These are phyloP conservation scores for Linum lewisii DNA, from an alignment of 345 rosid species.

Conservation along the genomic window DNA sequence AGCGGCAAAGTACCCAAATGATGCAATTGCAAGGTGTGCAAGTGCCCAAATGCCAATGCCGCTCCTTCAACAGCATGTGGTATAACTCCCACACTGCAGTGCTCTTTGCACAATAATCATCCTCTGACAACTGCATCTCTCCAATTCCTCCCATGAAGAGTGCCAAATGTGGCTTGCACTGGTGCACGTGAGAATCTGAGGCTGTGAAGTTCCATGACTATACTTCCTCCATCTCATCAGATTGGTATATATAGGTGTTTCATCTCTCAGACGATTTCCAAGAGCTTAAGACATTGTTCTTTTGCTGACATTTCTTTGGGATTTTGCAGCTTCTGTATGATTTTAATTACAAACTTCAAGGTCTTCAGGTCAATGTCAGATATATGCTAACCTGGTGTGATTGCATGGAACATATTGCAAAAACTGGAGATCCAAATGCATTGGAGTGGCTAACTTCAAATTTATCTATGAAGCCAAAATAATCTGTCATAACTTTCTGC, in stretches of 20 bases:
- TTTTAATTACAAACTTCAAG: slow-evolving; percentile 39
- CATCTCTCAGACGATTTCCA: slow-evolving; percentile 42
- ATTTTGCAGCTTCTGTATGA: slow-evolving; percentile 31
- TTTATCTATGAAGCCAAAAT: slow-evolving; percentile 38
- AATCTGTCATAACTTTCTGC: slow-evolving; percentile 49
- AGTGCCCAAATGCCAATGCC: slow-evolving; percentile 86
- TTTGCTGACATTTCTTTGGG: slow-evolving; percentile 22
- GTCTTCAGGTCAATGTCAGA: slow-evolving; percentile 54
- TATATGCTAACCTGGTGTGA: slow-evolving; percentile 37
- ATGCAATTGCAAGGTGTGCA: slow-evolving; percentile 53
- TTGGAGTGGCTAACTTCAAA: slow-evolving; percentile 30
- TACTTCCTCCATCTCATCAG: slow-evolving; percentile 52
- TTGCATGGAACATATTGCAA: slow-evolving; percentile 52
- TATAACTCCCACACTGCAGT: slow-evolving; percentile 65
- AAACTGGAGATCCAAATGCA: slow-evolving; percentile 44
- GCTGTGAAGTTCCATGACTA: slow-evolving; percentile 54
- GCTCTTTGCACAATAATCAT: slow-evolving; percentile 51
- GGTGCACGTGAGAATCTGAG: slow-evolving; percentile 28
- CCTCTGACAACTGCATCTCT: slow-evolving; percentile 49
- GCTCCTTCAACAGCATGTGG: slow-evolving; percentile 63
- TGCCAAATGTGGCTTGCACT: slow-evolving; percentile 56
- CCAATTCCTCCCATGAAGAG: slow-evolving; percentile 65
- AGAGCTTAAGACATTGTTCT: slow-evolving; percentile 33
- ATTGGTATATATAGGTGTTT: slow-evolving; percentile 42
- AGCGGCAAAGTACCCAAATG: slow-evolving; percentile 81